Evolutionary conservation across 2,329 filamentous ascomycete genomes (phyloP).

Genomic region (Blumeria hordei): DNA sequence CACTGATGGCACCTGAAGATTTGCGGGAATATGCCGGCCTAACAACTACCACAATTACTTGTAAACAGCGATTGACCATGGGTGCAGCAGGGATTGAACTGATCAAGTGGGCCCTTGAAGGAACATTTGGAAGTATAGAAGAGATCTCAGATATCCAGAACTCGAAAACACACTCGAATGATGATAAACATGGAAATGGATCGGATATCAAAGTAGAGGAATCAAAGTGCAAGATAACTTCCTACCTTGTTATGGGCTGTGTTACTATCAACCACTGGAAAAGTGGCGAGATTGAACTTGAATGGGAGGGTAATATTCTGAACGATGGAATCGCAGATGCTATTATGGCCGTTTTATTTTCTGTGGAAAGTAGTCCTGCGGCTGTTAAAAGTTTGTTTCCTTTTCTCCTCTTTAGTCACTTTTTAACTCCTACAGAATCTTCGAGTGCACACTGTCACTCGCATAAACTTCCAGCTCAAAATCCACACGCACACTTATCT

Average conservation of each 20-base stretch:
- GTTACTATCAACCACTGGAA: slow-evolving; percentile 56
- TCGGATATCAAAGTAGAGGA: slow-evolving; percentile 35
- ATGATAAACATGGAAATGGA: slow-evolving; percentile 17
- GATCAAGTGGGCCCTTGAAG: slow-evolving; percentile 81
- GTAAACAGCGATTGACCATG: slow-evolving; percentile 72
- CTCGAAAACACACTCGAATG: slow-evolving; percentile 19
- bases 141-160: slow-evolving; percentile 21
- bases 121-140: slow-evolving; percentile 76
- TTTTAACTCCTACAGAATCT: slow-evolving; percentile 23
- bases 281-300: slow-evolving; percentile 63
- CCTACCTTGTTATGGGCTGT: slow-evolving; percentile 69
- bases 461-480: slow-evolving; percentile 28
- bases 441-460: slow-evolving; percentile 29
- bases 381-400: slow-evolving; percentile 58
- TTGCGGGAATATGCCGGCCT: slow-evolving; percentile 90
- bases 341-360: slow-evolving; percentile 76
- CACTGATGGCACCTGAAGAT: slow-evolving; percentile 89
- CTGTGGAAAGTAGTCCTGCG: slow-evolving; percentile 79
- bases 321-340: slow-evolving; percentile 98
- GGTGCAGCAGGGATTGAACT: slow-evolving; percentile 75
- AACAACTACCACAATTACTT: slow-evolving; percentile 81
- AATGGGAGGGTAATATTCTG: slow-evolving; percentile 95
- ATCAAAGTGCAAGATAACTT: slow-evolving; percentile 28
- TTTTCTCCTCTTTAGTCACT: slow-evolving; percentile 4
- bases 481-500: slow-evolving; percentile 49